Conservation (phyloP, 306 rosid species). For the Vigna nakashimae region DNA sequence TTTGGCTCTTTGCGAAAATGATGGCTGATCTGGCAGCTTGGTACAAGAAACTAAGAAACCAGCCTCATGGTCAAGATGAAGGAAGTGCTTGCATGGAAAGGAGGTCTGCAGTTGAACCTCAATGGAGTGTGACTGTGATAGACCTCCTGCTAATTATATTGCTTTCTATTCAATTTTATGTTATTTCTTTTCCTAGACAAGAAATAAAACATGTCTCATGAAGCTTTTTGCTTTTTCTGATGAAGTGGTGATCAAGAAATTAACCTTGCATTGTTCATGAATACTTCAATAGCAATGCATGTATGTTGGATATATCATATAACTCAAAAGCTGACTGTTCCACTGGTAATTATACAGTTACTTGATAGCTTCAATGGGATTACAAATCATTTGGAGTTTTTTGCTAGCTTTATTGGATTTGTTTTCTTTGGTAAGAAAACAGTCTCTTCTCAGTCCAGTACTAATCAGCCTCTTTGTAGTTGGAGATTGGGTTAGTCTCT, state of each 20-base stretch:
- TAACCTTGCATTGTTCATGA: background rate
- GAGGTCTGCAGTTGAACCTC: background rate
- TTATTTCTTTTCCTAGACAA: background rate
- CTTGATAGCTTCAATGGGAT: conserved; percentile 86
- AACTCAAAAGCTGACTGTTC: background rate
- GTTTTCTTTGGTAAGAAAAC: conserved; percentile 72
- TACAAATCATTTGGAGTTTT: conserved; percentile 83
- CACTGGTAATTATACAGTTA: conserved; percentile 60
- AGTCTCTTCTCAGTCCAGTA: conserved; percentile 67
- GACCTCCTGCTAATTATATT: background rate
- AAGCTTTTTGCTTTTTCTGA: conserved; percentile 20
- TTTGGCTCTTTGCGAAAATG: conserved; percentile 12
- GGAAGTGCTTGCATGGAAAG: background rate
- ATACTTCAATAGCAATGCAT: conserved; percentile 4
- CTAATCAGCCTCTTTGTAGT: conserved; percentile 80
- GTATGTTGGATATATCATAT: background rate
- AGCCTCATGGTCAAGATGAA: conserved; percentile 7
- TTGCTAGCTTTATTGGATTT: conserved; percentile 73
- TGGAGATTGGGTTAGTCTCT: conserved; percentile 91
- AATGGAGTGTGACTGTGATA: background rate
- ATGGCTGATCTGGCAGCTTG: conserved; percentile 9
- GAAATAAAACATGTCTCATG: background rate
- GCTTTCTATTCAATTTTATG: background rate
- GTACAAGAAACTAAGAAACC: background rate
- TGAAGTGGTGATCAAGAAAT: background rate